Percentiles rank a stretch among this genome's conserved stretches.
phyloP scores from a whole-genome alignment of 2,329 filamentous ascomycete species.

The Proliferodiscus dingleyae region DNA sequence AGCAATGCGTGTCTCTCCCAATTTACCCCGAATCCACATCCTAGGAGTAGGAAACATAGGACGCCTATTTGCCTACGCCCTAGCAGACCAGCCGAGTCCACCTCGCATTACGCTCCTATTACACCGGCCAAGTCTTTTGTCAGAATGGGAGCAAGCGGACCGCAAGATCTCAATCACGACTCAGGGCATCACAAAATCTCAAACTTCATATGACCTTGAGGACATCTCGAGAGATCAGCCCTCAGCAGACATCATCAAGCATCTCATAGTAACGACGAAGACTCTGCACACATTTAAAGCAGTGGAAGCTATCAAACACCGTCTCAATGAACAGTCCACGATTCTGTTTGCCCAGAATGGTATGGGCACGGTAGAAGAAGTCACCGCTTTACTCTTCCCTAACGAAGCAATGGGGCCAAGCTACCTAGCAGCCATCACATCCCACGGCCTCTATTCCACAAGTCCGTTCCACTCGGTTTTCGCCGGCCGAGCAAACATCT shows the following conservation, averaged over 20 bases:
- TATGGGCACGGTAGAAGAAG: slow-evolving; percentile 64
- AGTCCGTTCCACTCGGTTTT: slow-evolving; percentile 49
- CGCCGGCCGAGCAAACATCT: slow-evolving; percentile 44
- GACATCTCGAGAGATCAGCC: background rate
- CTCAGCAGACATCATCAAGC: slow-evolving; percentile 47
- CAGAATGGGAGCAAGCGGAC: slow-evolving; percentile 38
- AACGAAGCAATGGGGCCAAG: slow-evolving; percentile 55
- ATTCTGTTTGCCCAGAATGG: slow-evolving; percentile 87
- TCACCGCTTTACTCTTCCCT: slow-evolving; percentile 54
- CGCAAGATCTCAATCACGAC: slow-evolving; percentile 18
- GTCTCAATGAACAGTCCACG: slow-evolving; percentile 61
- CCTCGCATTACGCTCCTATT: slow-evolving; percentile 80
- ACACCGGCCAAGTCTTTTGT: slow-evolving; percentile 50
- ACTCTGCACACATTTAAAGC: slow-evolving; percentile 62
- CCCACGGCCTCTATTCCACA: slow-evolving; percentile 50
- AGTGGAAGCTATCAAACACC: slow-evolving; percentile 50
- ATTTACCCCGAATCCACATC: slow-evolving; percentile 60
- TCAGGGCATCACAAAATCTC: slow-evolving; percentile 18
- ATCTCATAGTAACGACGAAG: slow-evolving; percentile 77
- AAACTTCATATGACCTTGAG: slow-evolving; percentile 22
- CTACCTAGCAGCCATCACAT: slow-evolving; percentile 65
- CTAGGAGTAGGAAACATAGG: slow-evolving; percentile 80
- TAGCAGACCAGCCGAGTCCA: slow-evolving; percentile 48
- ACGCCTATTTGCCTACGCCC: slow-evolving; percentile 67
- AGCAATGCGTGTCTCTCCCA: background rate